These are phyloP conservation scores for Firmiana major DNA, from an alignment of 345 rosid species.

Conservation along the genomic window DNA sequence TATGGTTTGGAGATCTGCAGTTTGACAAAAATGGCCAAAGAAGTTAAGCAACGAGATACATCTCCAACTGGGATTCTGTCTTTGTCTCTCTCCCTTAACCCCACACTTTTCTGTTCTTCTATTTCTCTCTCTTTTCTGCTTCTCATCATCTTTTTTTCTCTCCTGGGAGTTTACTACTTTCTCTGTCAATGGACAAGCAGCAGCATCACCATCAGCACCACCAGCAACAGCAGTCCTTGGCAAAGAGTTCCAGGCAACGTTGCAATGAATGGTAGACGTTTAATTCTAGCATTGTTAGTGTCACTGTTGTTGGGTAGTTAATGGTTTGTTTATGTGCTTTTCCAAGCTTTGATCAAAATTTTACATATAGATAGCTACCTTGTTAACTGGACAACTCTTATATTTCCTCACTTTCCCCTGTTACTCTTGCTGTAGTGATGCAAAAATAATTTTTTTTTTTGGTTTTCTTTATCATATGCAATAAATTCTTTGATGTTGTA, in stretches of 20 bases:
- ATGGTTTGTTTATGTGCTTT: neutral
- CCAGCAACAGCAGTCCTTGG: slow-evolving; percentile 46
- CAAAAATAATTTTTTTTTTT: neutral
- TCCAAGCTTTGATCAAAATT: neutral
- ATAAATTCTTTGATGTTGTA: neutral
- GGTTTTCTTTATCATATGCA: neutral
- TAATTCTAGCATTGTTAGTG: neutral
- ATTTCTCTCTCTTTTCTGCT: neutral
- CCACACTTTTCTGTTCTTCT: slow-evolving; percentile 14
- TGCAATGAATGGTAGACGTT: slow-evolving; percentile 78
- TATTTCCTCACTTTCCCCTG: neutral
- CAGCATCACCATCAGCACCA: slow-evolving; percentile 28
- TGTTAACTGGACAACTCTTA: neutral
- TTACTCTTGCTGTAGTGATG: neutral
- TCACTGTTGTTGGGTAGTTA: neutral
- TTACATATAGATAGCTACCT: neutral
- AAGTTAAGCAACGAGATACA: slow-evolving; percentile 25
- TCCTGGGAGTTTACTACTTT: slow-evolving; percentile 3
- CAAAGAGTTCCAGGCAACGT: slow-evolving; percentile 80
- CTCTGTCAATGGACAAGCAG: slow-evolving; percentile 60
- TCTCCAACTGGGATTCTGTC: slow-evolving; percentile 33
- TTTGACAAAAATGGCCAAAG: slow-evolving; percentile 43
- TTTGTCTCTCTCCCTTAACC: slow-evolving; percentile 17
- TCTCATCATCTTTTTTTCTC: slow-evolving; percentile 3
- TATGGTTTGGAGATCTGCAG: slow-evolving; percentile 31